Evolutionary conservation across 176 grass and related monocot genomes (phyloP).

Genomic region (Hyparrhenia diplandra): DNA sequence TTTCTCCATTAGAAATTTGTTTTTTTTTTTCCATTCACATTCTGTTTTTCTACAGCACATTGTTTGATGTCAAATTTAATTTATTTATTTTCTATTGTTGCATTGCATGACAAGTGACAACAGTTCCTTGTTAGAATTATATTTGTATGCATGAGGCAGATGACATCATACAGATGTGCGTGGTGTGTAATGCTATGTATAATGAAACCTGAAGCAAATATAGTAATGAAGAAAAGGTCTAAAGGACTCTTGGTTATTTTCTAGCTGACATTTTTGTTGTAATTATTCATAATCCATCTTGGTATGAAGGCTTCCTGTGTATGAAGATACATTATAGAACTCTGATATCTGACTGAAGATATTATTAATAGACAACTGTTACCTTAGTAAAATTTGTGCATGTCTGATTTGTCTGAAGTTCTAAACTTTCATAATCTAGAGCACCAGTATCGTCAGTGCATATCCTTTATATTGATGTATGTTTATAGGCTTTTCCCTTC

Average conservation of each 20-base stretch:
- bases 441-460: background rate
- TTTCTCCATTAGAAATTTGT: background rate
- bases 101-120: background rate
- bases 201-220: background rate
- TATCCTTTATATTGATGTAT: background rate
- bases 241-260: background rate
- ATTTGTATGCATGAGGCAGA: background rate
- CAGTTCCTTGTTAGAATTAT: constrained; percentile 6
- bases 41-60: constrained; percentile 2
- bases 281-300: background rate
- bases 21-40: background rate
- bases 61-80: background rate
- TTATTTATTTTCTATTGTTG: background rate
- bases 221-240: background rate
- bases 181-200: background rate
- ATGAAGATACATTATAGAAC: too few species aligned
- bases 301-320: background rate
- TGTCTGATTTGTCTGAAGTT: background rate
- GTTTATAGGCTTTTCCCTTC: background rate
- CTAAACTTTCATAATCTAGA: background rate
- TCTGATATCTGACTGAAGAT: background rate
- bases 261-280: background rate
- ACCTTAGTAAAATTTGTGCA: background rate
- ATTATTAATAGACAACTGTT: background rate
- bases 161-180: background rate